These are phyloP conservation scores for Vitis labrusca DNA, from an alignment of 164 flowering plant genomes.

Conservation along the genomic window DNA sequence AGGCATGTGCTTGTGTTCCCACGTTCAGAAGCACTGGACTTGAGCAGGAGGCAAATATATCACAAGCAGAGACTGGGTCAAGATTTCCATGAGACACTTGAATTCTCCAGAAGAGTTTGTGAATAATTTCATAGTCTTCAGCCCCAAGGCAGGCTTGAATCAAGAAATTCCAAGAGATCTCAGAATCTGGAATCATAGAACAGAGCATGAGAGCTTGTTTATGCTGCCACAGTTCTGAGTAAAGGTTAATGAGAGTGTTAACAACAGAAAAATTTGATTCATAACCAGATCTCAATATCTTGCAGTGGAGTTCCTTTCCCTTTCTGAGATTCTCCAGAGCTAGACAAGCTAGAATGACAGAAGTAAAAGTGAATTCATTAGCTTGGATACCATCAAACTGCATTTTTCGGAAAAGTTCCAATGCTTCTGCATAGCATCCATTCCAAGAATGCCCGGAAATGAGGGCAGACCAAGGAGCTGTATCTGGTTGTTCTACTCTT, in stretches of 20 bases:
- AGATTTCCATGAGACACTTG: slow-evolving; percentile 23
- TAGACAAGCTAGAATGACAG: slow-evolving; percentile 29
- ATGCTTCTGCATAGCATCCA: slow-evolving; percentile 20
- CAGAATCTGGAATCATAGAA: slow-evolving; percentile 18
- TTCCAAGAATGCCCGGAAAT: slow-evolving; percentile 26
- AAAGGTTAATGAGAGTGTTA: slow-evolving; percentile 24
- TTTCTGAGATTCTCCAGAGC: slow-evolving; percentile 22
- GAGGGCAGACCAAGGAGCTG: slow-evolving; percentile 37
- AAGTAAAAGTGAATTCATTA: slow-evolving; percentile 31
- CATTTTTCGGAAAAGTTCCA: slow-evolving; percentile 25
- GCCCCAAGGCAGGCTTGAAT: slow-evolving; percentile 19
- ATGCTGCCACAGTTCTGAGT: slow-evolving; percentile 20
- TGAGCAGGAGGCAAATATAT: slow-evolving; percentile 22
- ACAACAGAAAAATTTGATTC: slow-evolving; percentile 19
- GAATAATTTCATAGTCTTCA: slow-evolving; percentile 18
- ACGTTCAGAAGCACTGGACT: slow-evolving; percentile 22
- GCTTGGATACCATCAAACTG: slow-evolving; percentile 18
- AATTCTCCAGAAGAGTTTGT: slow-evolving; percentile 19
- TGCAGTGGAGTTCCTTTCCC: slow-evolving; percentile 26
- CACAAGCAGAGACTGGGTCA: slow-evolving; percentile 13
- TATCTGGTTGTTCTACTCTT: slow-evolving; percentile 22
- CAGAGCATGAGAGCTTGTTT: slow-evolving; percentile 26
- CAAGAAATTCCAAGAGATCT: slow-evolving; percentile 22
- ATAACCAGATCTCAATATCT: slow-evolving; percentile 25
- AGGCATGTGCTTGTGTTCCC: slow-evolving; percentile 35